Evolutionary conservation across 352 stramenopile genomes (phyloP).

Genomic region (Phytophthora cryptogea): DNA sequence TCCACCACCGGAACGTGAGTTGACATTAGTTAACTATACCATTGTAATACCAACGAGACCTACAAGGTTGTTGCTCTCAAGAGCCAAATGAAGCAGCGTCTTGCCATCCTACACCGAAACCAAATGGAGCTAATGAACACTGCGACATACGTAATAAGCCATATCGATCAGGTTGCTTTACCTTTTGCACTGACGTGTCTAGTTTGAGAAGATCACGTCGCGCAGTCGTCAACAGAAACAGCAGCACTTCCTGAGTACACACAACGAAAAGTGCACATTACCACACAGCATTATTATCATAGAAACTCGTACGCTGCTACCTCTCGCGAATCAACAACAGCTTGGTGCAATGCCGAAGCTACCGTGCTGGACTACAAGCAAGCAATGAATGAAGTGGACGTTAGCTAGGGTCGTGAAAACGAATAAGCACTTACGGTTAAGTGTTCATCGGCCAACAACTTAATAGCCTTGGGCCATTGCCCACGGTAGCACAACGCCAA

Average conservation of each 20-base stretch:
- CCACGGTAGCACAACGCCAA: conserved; percentile 42
- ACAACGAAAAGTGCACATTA: not conserved
- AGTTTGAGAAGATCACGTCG: conserved; percentile 17
- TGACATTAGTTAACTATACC: not conserved
- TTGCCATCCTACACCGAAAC: conserved; percentile 20
- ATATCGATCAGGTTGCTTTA: not conserved
- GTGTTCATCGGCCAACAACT: conserved; percentile 14
- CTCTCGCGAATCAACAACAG: conserved; percentile 28
- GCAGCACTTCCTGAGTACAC: conserved; percentile 14
- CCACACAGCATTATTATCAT: not conserved
- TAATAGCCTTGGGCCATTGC: conserved; percentile 38
- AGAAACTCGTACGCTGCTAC: conserved; percentile 4
- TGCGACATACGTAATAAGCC: not conserved
- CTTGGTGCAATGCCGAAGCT: conserved; percentile 34
- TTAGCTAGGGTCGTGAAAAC: too few relatives aligned
- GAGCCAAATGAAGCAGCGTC: conserved; percentile 29
- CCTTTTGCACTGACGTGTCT: conserved; percentile 33
- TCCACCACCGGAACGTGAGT: not conserved
- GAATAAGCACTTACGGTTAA: conserved; percentile 16
- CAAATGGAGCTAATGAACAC: not conserved
- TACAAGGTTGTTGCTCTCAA: conserved; percentile 27
- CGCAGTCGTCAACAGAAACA: conserved; percentile 21
- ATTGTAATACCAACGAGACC: conserved; percentile 2
- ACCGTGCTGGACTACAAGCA: conserved; percentile 20
- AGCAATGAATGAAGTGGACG: too few relatives aligned